Conservation (phyloP, 2,329 filamentous ascomycete genomes). For the Daldinia eschscholtzii region DNA sequence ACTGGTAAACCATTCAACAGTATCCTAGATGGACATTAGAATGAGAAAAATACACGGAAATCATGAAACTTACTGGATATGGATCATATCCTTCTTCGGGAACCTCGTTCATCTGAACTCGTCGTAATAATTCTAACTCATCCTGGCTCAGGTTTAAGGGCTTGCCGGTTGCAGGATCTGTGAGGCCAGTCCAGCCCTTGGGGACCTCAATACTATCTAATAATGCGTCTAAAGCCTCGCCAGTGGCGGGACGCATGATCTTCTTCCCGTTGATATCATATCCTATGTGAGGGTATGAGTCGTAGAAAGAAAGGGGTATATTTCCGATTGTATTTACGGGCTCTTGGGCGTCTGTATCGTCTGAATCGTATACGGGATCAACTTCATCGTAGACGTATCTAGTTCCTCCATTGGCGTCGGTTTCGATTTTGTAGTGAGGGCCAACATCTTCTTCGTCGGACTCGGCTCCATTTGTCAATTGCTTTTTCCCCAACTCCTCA, state of each 20-base stretch:
- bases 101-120: conserved; percentile 89
- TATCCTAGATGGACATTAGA: conserved; percentile 66
- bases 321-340: conserved; percentile 92
- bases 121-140: conserved; percentile 88
- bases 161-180: conserved; percentile 93
- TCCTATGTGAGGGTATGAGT: conserved; percentile 96
- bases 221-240: conserved; percentile 91
- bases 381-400: conserved; percentile 96
- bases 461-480: conserved; percentile 53
- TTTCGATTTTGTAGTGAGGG: conserved; percentile 69
- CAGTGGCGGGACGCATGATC: conserved; percentile 94
- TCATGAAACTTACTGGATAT: conserved; percentile 74
- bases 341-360: conserved; percentile 87
- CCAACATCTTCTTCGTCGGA: conserved; percentile 56
- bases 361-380: conserved; percentile 94
- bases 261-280: conserved; percentile 99
- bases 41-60: neutral
- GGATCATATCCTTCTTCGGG: conserved; percentile 91
- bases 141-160: conserved; percentile 88
- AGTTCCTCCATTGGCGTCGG: conserved; percentile 89
- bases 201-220: conserved; percentile 97
- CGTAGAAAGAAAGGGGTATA: conserved; percentile 95
- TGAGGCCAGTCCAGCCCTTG: conserved; percentile 96
- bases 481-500: conserved; percentile 56
- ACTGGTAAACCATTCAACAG: conserved; percentile 93